A percentile compares a stretch with the other conserved stretches of the same genome.
Evolutionary conservation across 1,139 yeast species (phyloP).

Genomic region (Arxiozyma telluris): DNA sequence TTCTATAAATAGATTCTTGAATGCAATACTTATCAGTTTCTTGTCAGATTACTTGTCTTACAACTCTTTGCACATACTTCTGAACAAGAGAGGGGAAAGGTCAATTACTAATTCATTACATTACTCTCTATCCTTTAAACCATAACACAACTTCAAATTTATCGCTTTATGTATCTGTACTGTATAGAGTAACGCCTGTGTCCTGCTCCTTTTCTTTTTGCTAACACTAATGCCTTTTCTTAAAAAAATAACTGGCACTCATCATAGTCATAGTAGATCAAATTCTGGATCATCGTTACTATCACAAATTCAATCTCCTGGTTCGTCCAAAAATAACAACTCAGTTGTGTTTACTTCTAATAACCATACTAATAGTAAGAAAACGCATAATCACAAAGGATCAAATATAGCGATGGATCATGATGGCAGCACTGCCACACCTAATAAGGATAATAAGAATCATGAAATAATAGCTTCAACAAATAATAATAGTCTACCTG

Average conservation of each 20-base stretch:
- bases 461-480: background rate
- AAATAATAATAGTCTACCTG: background rate
- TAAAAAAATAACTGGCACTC: constrained; percentile 19
- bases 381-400: background rate
- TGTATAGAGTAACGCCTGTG: background rate
- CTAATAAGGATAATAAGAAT: too few species aligned
- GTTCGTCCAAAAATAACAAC: background rate
- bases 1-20: background rate
- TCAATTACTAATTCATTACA: too few species aligned
- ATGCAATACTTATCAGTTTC: too few species aligned
- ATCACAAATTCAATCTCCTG: background rate
- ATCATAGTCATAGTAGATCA: constrained; percentile 21
- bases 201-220: too few species aligned
- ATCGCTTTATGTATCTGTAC: background rate
- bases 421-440: too few species aligned
- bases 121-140: background rate
- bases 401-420: background rate
- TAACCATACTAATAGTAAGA: background rate
- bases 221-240: constrained; percentile 19
- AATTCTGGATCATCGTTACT: constrained; percentile 17
- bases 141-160: too few species aligned
- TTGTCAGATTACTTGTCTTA: too few species aligned
- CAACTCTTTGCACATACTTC: too few species aligned
- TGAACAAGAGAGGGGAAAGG: background rate
- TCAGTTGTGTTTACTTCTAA: background rate